Evolutionary conservation across 306 rosid species (phyloP).

Genomic region (Gleditsia sinensis): DNA sequence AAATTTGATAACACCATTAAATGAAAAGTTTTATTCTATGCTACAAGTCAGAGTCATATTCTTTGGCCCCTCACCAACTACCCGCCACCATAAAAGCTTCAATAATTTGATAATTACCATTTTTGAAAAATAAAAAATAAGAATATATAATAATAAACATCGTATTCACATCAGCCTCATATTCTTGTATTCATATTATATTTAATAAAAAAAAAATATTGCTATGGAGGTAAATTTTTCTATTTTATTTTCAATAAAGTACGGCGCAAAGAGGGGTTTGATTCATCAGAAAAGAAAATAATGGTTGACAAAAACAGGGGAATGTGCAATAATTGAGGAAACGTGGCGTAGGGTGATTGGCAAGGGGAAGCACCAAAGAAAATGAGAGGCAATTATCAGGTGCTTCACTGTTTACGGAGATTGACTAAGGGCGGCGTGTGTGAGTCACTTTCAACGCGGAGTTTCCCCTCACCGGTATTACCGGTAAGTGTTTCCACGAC

Average conservation of each 20-base stretch:
- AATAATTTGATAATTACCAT: constrained; percentile 24
- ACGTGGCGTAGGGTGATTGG: constrained; percentile 18
- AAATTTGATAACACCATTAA: constrained; percentile 12
- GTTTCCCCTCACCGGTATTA: constrained; percentile 30
- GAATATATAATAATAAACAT: neutral
- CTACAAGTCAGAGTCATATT: neutral
- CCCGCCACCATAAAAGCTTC: constrained; percentile 22
- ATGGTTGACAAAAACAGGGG: constrained; percentile 21
- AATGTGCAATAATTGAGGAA: constrained; percentile 37
- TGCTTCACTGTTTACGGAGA: neutral
- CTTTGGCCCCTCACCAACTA: neutral
- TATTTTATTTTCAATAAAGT: constrained; percentile 17
- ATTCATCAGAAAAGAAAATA: constrained; percentile 26
- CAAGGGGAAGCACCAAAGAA: neutral
- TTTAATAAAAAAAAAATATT: neutral
- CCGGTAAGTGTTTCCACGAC: constrained; percentile 16
- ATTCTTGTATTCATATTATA: neutral
- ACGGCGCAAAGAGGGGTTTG: constrained; percentile 12
- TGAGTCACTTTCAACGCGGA: constrained; percentile 12
- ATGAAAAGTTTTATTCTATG: neutral
- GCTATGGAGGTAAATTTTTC: neutral
- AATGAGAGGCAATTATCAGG: constrained; percentile 5
- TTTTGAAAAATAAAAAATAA: neutral
- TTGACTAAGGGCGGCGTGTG: constrained; percentile 15
- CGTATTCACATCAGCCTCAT: constrained; percentile 10